Base-by-base conservation (phyloP, 2,329 filamentous ascomycete species). In the Trichoderma citrinoviride region DNA sequence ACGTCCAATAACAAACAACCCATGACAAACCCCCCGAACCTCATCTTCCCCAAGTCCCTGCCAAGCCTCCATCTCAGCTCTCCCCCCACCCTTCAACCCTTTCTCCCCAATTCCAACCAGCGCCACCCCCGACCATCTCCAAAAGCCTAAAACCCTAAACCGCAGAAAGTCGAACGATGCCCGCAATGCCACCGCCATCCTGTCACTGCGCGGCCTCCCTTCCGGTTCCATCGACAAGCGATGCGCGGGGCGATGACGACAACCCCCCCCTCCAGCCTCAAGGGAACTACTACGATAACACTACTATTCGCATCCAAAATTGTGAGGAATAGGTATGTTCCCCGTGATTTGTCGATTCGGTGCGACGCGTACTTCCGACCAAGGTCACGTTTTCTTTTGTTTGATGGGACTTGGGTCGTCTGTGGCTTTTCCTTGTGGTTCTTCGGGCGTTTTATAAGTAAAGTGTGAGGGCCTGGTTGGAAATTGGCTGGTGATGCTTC, bases 111-210 rank as follows among this genome's bases (percentile, higher is more conserved):
- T 21, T 49, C 37, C 44, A 29, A 15, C 7, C 19, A 17, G 25
- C 56, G 56, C 56, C 56, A 60, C 52, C 15, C n/a, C 47, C 41
- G 17, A 10, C 25, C n/a, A 23, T 53, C n/a, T 12, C 10, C 4
- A 41, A 58, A 57, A 50, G 41, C 3, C 43, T 19, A 50, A 50
- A 60, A 50, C 25, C 49, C 49, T 14, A 27, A 19, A 23, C 7
- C 29, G 29, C 33, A 41, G n/a, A 37, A 37, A 37, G 15, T 43
- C 43, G 44, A 58, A 40, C 54, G 41, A 27, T 10, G 14, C 17
- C 27, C 23, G 44, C 46, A 60, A 40, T 60, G 44, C 44, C 44
- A 60, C 56, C 56, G 56, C 56, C 44, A 49, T 50, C 46, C 56
- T 60, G 56, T 60, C 56, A 60, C 56, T 50, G 29, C 56, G 29